Percentiles rank a stretch among this genome's conserved stretches.
Evolutionary conservation across 2,329 filamentous ascomycete genomes (phyloP).

Genomic region (Sporothrix sp.): DNA sequence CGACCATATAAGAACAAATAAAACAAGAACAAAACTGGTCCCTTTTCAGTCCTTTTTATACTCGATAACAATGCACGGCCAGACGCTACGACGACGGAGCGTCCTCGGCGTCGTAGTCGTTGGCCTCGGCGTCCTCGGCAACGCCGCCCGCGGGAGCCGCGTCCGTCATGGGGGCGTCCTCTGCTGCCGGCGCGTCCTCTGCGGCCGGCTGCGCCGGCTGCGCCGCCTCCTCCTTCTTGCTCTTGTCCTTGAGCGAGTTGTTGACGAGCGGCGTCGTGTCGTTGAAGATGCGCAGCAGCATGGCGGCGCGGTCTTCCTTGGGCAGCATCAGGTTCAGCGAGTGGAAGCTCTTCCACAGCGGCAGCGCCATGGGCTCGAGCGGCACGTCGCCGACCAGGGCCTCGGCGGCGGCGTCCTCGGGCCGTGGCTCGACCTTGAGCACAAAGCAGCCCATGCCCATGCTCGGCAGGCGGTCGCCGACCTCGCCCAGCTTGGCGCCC

Average conservation of each 20-base stretch:
- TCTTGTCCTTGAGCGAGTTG: slow-evolving; percentile 40
- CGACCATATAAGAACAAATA: neutral
- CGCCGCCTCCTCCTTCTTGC: neutral
- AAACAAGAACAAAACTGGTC: neutral
- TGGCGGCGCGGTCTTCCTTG: slow-evolving; percentile 88
- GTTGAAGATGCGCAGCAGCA: slow-evolving; percentile 85
- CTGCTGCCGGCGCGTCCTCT: slow-evolving; percentile 3
- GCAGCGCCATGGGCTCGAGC: slow-evolving; percentile 73
- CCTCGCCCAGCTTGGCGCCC: slow-evolving; percentile 72
- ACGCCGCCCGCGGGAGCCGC: neutral
- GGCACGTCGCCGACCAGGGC: slow-evolving; percentile 9
- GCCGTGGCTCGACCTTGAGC: slow-evolving; percentile 61
- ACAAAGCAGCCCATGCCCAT: slow-evolving; percentile 89
- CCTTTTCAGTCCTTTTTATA: neutral
- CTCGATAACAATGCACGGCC: neutral
- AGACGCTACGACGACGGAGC: slow-evolving; percentile 14
- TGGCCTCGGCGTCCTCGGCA: slow-evolving; percentile 1
- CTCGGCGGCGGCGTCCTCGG: neutral
- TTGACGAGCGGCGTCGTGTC: slow-evolving; percentile 79
- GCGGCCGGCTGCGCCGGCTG: slow-evolving; percentile 4
- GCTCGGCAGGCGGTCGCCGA: slow-evolving; percentile 70
- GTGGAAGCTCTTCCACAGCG: slow-evolving; percentile 86
- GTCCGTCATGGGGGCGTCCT: slow-evolving; percentile 8
- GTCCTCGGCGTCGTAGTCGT: slow-evolving; percentile 18
- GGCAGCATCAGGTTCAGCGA: slow-evolving; percentile 95